These are phyloP conservation scores for Pseudogymnoascus sp. DNA, from an alignment of 2,329 filamentous ascomycete species.

Conservation along the genomic window DNA sequence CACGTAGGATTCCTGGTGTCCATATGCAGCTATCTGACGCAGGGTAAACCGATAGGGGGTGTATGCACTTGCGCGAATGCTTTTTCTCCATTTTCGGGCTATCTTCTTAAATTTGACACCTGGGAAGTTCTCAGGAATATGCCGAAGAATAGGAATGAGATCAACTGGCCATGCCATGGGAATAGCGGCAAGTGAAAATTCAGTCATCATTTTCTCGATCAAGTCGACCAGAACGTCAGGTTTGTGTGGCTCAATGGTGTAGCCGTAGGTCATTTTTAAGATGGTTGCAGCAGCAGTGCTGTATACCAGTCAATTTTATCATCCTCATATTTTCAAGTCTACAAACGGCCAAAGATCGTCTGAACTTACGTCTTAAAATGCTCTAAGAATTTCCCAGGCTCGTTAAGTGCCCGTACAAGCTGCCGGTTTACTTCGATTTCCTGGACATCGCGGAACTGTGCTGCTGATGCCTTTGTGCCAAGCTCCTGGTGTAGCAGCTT, in stretches of 20 bases:
- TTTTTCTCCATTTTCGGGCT: constrained; percentile 12
- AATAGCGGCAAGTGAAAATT: constrained; percentile 13
- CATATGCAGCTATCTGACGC: constrained; percentile 8
- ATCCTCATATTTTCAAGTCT: not conserved
- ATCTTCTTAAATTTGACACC: constrained; percentile 13
- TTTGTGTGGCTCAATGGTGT: constrained; percentile 12
- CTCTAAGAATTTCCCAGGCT: constrained; percentile 16
- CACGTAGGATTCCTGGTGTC: constrained; percentile 10
- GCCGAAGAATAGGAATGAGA: constrained; percentile 10
- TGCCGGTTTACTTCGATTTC: constrained; percentile 16
- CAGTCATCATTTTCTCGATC: constrained; percentile 14
- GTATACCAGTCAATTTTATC: not conserved
- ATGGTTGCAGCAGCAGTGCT: constrained; percentile 12
- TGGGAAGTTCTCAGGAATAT: constrained; percentile 13
- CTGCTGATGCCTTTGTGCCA: constrained; percentile 22
- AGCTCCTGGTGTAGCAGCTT: constrained; percentile 24
- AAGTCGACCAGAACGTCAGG: constrained; percentile 10
- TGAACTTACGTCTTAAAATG: constrained; percentile 17
- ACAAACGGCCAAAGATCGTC: not conserved
- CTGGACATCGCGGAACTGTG: constrained; percentile 18
- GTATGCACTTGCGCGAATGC: constrained; percentile 9
- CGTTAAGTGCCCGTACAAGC: constrained; percentile 14
- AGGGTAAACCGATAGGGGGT: constrained; percentile 12
- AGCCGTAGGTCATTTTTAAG: constrained; percentile 14
- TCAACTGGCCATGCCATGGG: constrained; percentile 13